Evolutionary conservation across 441 rosid genomes (phyloP).

Genomic region (Isatis lusitanica): DNA sequence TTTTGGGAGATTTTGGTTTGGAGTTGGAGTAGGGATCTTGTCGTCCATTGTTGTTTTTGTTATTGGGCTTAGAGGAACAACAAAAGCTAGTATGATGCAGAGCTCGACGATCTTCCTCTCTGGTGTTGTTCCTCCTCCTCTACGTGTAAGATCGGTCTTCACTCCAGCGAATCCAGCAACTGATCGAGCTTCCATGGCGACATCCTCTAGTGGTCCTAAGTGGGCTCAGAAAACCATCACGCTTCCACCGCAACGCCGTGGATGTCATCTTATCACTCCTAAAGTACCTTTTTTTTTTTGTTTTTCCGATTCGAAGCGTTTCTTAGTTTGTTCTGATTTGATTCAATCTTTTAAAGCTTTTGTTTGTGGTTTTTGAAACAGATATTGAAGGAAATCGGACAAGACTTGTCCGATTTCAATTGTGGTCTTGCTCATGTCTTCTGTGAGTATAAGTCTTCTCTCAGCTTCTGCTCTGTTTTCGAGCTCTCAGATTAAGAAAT

Average conservation of each 20-base stretch:
- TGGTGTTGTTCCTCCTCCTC: constrained; percentile 21
- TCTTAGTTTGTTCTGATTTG: neutral
- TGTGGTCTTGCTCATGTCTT: constrained; percentile 93
- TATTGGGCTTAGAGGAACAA: constrained; percentile 33
- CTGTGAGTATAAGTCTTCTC: constrained; percentile 42
- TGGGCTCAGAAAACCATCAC: constrained; percentile 94
- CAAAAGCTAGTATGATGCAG: constrained; percentile 48
- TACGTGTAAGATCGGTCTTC: constrained; percentile 42
- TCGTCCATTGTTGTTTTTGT: constrained; percentile 19
- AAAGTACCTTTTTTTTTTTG: constrained; percentile 43
- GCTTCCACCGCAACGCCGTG: constrained; percentile 74
- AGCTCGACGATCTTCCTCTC: constrained; percentile 40
- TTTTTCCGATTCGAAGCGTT: neutral
- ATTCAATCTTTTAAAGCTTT: neutral
- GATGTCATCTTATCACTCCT: constrained; percentile 89
- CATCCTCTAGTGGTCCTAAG: constrained; percentile 56
- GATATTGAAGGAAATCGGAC: constrained; percentile 77
- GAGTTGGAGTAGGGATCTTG: neutral
- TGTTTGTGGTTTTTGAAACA: constrained; percentile 31
- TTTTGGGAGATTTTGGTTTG: constrained; percentile 9
- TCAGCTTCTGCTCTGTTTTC: constrained; percentile 1
- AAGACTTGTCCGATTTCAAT: constrained; percentile 71
- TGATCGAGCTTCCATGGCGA: constrained; percentile 51
- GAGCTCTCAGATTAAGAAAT: neutral
- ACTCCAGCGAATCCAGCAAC: constrained; percentile 45